phyloP scores from a whole-genome alignment of 352 stramenopile species.

The Pythium biforme region DNA sequence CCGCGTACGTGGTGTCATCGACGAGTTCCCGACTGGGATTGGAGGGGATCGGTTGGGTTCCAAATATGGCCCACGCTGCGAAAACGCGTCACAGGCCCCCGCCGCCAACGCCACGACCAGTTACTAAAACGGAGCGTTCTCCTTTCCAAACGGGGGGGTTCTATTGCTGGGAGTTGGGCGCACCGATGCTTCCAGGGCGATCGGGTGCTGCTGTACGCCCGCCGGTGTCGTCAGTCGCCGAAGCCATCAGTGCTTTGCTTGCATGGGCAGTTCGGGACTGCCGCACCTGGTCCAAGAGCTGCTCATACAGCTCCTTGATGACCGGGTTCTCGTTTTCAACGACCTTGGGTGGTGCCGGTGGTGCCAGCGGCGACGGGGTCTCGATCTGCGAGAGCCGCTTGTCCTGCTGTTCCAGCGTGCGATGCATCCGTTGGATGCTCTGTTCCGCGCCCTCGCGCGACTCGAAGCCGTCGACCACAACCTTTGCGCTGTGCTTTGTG shows the following conservation, averaged over 20 bases:
- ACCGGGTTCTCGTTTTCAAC: constrained; percentile 23
- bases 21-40: neutral
- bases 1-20: constrained; percentile 17
- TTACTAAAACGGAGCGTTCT: neutral
- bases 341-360: neutral
- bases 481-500: constrained; percentile 14
- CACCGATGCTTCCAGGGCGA: neutral
- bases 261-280: neutral
- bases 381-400: constrained; percentile 4
- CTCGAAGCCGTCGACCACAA: constrained; percentile 23
- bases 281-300: constrained; percentile 19
- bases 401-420: neutral
- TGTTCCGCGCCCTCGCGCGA: constrained; percentile 1
- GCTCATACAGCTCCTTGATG: constrained; percentile 23
- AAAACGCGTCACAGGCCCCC: neutral
- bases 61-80: constrained; percentile 22
- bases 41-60: constrained; percentile 3
- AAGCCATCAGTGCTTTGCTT: neutral
- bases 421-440: constrained; percentile 13
- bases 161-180: neutral
- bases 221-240: neutral
- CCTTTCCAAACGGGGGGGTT: neutral
- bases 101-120: neutral
- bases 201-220: neutral
- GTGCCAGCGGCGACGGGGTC: constrained; percentile 4